phyloP scores from a whole-genome alignment of 1,284 basidiomycete species.

The Fomitopsis schrenkii region DNA sequence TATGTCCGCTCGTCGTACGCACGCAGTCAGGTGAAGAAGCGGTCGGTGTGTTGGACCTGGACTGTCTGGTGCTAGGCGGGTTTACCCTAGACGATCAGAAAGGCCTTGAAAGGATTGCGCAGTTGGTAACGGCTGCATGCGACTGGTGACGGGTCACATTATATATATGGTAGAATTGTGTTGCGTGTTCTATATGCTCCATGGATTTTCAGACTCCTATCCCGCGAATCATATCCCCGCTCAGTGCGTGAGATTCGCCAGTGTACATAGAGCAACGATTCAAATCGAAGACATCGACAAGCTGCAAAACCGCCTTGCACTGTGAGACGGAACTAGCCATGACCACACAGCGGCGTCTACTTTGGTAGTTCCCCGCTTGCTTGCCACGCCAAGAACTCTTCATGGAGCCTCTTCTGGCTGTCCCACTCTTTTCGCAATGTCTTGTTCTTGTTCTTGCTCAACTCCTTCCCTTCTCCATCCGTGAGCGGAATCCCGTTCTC shows the following conservation, averaged over 20 bases:
- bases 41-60: conserved; percentile 82
- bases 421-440: conserved; percentile 79
- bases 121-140: conserved; percentile 53
- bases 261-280: not conserved
- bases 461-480: conserved; percentile 79
- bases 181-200: not conserved
- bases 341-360: not conserved
- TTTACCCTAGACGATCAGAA: conserved; percentile 73
- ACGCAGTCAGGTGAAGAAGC: conserved; percentile 31
- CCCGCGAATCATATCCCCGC: not conserved
- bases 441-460: conserved; percentile 83
- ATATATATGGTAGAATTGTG: not conserved
- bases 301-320: too few species aligned
- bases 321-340: not conserved
- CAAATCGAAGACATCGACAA: not conserved
- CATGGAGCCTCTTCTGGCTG: conserved; percentile 75
- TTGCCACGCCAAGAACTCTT: conserved; percentile 68
- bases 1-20: conserved; percentile 62
- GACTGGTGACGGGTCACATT: conserved; percentile 41
- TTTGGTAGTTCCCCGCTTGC: conserved; percentile 26
- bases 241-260: not conserved
- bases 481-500: conserved; percentile 81
- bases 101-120: conserved; percentile 70
- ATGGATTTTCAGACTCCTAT: not conserved
- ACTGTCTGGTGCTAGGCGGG: conserved; percentile 68